Evolutionary conservation across 2,329 filamentous ascomycete species (phyloP).

Genomic region (Aspergillus sp.): DNA sequence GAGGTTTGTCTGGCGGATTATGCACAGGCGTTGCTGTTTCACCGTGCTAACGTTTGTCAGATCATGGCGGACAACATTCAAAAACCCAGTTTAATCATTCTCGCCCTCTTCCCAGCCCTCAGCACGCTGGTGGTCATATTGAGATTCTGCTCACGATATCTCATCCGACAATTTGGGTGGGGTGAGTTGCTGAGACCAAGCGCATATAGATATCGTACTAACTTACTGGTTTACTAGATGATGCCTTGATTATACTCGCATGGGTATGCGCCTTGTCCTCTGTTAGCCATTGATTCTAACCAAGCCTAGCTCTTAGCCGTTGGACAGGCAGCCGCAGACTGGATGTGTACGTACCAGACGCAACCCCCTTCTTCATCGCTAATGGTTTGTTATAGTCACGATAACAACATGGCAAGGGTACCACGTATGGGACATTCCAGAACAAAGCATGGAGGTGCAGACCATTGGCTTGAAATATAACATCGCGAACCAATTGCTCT

Average conservation of each 20-base stretch:
- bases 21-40: no score
- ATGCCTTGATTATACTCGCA: conserved; percentile 23
- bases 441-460: neutral
- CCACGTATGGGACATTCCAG: conserved; percentile 24
- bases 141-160: neutral
- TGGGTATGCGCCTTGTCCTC: conserved; percentile 19
- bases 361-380: neutral
- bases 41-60: no score
- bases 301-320: conserved; percentile 7
- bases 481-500: conserved; percentile 29
- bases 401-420: conserved; percentile 29
- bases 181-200: neutral
- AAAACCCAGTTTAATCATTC: neutral
- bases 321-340: conserved; percentile 23
- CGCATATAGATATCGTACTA: neutral
- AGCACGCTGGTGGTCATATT: neutral
- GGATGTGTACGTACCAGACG: conserved; percentile 22
- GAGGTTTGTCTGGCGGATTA: no score
- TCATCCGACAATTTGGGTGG: neutral
- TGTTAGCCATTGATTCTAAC: no score
- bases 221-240: conserved; percentile 18
- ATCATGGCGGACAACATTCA: neutral
- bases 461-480: conserved; percentile 20
- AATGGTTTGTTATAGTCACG: conserved; percentile 17
- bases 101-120: neutral